phyloP scores from a whole-genome alignment of 805 yeast species.

The Kazachstania taianensis region DNA sequence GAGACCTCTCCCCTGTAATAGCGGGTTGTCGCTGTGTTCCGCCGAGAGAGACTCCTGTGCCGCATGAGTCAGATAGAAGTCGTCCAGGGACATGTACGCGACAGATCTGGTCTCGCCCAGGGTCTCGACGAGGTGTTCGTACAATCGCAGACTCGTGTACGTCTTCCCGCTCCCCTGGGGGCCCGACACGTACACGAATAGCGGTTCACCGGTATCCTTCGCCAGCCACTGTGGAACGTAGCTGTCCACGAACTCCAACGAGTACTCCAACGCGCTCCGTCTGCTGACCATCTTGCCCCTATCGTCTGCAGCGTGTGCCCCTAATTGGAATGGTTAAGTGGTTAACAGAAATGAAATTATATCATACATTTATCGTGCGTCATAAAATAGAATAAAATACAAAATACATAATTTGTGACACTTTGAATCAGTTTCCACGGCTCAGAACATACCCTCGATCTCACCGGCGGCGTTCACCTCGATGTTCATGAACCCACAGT shows the following conservation, averaged over 20 bases:
- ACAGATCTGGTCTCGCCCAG: conserved; percentile 31
- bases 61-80: conserved; percentile 60
- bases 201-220: conserved; percentile 25
- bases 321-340: no score
- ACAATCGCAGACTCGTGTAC: conserved; percentile 38
- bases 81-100: conserved; percentile 68
- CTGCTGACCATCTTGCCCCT: background rate
- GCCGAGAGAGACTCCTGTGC: conserved; percentile 44
- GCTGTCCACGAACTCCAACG: conserved; percentile 14
- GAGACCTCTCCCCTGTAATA: conserved; percentile 72
- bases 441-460: conserved; percentile 66
- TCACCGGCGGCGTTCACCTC: conserved; percentile 74
- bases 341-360: background rate
- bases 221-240: conserved; percentile 18
- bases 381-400: no score
- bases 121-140: conserved; percentile 23
- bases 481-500: conserved; percentile 79
- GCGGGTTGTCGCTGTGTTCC: conserved; percentile 35
- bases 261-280: conserved; percentile 5
- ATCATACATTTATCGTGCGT: background rate
- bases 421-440: background rate
- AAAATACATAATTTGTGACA: background rate
- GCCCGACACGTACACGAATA: conserved; percentile 51
- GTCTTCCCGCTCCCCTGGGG: conserved; percentile 81
- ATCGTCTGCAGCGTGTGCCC: background rate